phyloP scores from a whole-genome alignment of 2,329 filamentous ascomycete genomes.

The Pseudogymnoascus sp. region DNA sequence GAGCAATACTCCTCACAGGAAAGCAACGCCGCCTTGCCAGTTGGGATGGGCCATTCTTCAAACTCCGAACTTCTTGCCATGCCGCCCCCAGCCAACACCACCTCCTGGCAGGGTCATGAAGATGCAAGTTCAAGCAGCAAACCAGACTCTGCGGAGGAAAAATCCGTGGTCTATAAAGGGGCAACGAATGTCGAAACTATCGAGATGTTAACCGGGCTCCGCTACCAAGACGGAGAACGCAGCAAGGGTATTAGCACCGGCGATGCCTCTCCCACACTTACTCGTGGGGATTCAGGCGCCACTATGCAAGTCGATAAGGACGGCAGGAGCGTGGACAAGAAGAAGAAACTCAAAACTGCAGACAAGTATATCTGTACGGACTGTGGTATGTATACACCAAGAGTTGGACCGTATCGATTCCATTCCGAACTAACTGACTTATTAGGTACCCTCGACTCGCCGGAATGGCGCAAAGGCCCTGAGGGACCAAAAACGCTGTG shows the following conservation, averaged over 20 bases:
- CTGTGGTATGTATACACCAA: slow-evolving; percentile 56
- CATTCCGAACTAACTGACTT: slow-evolving; percentile 2
- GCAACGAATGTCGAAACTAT: slow-evolving; percentile 77
- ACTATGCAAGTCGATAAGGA: slow-evolving; percentile 77
- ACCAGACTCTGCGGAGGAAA: slow-evolving; percentile 73
- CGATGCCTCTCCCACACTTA: slow-evolving; percentile 70
- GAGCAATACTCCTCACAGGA: slow-evolving; percentile 44
- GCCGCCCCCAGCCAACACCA: slow-evolving; percentile 63
- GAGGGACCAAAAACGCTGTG: slow-evolving; percentile 90
- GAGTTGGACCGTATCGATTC: background rate
- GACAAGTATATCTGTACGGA: slow-evolving; percentile 95
- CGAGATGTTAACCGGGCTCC: slow-evolving; percentile 84
- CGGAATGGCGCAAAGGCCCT: slow-evolving; percentile 93
- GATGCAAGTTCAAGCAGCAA: slow-evolving; percentile 59
- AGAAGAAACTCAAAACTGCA: slow-evolving; percentile 73
- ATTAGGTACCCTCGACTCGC: slow-evolving; percentile 74
- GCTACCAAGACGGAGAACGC: slow-evolving; percentile 83
- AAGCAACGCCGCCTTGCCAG: slow-evolving; percentile 29
- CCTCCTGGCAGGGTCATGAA: slow-evolving; percentile 72
- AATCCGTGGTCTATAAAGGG: slow-evolving; percentile 76
- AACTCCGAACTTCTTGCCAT: slow-evolving; percentile 46
- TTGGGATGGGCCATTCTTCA: slow-evolving; percentile 24
- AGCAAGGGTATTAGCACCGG: slow-evolving; percentile 85
- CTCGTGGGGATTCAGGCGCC: slow-evolving; percentile 81
- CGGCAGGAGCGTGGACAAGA: slow-evolving; percentile 66